Evolutionary conservation across 495 filamentous ascomycete genomes (phyloP).

Genomic region (Pyronema omphalodes): DNA sequence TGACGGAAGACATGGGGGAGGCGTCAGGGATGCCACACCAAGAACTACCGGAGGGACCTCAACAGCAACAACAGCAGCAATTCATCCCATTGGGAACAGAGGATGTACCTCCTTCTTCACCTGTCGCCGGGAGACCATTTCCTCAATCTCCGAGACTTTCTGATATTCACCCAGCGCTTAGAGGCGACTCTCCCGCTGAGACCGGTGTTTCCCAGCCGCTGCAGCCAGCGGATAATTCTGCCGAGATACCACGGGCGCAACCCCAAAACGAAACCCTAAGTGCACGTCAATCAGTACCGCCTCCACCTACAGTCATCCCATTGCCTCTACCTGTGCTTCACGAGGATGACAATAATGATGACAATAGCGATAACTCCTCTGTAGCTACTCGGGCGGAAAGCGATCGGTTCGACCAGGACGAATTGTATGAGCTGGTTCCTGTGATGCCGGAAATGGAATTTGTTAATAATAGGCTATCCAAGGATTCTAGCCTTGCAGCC

Average conservation of each 20-base stretch:
- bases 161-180: neutral
- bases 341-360: slow-evolving; percentile 20
- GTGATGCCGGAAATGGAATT: neutral
- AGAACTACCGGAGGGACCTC: neutral
- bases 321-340: slow-evolving; percentile 42
- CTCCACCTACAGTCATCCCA: slow-evolving; percentile 32
- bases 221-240: neutral
- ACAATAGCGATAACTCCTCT: slow-evolving; percentile 39
- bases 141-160: neutral
- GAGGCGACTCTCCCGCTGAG: neutral
- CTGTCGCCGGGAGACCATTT: neutral
- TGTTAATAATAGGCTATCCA: neutral
- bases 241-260: too few relatives aligned
- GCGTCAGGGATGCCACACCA: neutral
- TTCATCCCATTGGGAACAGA: neutral
- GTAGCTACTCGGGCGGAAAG: slow-evolving; percentile 42
- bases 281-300: slow-evolving; percentile 1
- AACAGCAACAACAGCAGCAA: neutral
- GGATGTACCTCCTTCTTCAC: neutral
- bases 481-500: slow-evolving; percentile 19
- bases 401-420: slow-evolving; percentile 10
- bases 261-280: neutral
- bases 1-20: slow-evolving; percentile 25
- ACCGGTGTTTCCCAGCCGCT: neutral
- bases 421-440: slow-evolving; percentile 2